Evolutionary conservation across 73 alveolate genomes (phyloP).

Genomic region (Tetrahymena thermophila): DNA sequence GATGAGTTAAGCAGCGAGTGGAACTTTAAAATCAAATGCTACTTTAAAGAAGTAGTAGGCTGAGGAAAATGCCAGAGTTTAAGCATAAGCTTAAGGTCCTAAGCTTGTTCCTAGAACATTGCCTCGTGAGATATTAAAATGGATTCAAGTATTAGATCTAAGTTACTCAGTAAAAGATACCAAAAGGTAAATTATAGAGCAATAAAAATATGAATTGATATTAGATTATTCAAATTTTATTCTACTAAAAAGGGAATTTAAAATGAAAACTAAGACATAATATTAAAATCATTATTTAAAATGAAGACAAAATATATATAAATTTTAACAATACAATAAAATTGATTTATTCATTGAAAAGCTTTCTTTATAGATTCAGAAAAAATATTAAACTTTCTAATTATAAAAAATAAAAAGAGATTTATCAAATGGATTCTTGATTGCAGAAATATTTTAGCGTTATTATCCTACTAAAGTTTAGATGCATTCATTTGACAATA

Average conservation of each 20-base stretch:
- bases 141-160: constrained; percentile 81
- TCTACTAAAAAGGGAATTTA: too few relatives aligned
- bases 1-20: background rate
- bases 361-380: background rate
- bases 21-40: background rate
- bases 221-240: too few relatives aligned
- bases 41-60: background rate
- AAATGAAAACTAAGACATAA: background rate
- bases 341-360: background rate
- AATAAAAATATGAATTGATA: background rate
- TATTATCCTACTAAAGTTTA: constrained; percentile 76
- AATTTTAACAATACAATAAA: background rate
- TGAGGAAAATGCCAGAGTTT: background rate
- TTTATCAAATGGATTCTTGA: constrained; percentile 83
- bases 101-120: constrained; percentile 17
- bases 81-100: background rate
- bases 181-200: constrained; percentile 32
- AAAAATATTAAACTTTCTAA: background rate
- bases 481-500: constrained; percentile 73
- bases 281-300: too few relatives aligned
- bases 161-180: constrained; percentile 79
- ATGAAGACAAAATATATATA: background rate
- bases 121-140: constrained; percentile 87
- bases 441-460: constrained; percentile 88
- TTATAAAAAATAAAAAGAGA: constrained; percentile 1